Evolutionary conservation across 768 basidiomycete genomes (phyloP), one percentile per base, ranked within the genome.

Genomic region (Russula vinacea): DNA sequence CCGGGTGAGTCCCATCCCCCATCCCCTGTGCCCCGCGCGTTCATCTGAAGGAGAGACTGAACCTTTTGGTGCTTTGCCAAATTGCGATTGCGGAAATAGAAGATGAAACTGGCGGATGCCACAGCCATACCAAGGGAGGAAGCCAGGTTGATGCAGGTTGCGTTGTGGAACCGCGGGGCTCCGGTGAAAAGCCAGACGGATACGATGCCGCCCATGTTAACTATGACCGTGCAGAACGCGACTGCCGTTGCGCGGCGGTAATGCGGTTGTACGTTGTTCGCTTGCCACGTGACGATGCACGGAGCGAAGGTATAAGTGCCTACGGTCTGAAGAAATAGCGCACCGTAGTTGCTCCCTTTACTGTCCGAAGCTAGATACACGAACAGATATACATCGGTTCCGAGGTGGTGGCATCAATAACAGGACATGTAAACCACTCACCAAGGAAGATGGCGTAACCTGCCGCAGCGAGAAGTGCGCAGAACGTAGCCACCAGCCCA

Each of bases 181-280:
- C 32, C 61, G 7, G 51, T 51, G 54, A 63, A 67, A 17, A 67
- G 42, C 63, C 66, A 65, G 19, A 59, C 57, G 4, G 66, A 67
- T 3, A 61, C 50, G 40, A 67, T 65, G 51, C 67, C 67, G 9
- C 67, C 67, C 5, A 56, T 16, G 33, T 65, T 69, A 26, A 61
- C 70, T 22, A 49, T 51, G 37, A 70, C 66, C 56, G 73, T 72
- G 2, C 65, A 68, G 37, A 71, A 3, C 35, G 70, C 70, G 54
- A 75, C 69, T 5, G 70, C 71, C 1, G 74, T 73, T 5, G 70
- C 70, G 24, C 74, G 68, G 37, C 71, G 70, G 67, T 73, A 73
- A 67, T 67, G 72, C 5, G 73, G 73, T 29, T 73, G 71, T 16
- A 74, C 63, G 62, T 75, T 75, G 58, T 75, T 75, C 37, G 73